phyloP scores from a whole-genome alignment of 148 eudicot genomes.

The Mesembryanthemum crystallinum region DNA sequence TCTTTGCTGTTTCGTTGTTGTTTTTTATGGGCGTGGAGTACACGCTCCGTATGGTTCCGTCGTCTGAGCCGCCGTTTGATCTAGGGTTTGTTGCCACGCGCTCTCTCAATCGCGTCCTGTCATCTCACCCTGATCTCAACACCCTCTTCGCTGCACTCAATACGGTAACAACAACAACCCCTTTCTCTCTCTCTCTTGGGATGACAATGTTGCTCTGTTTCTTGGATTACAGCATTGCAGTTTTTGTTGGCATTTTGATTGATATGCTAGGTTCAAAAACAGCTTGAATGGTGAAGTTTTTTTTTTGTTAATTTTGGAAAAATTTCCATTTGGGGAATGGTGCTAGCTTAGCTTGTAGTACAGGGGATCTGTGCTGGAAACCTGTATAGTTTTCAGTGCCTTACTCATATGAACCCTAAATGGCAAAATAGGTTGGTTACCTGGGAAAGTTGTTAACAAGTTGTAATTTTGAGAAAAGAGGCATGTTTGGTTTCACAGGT shows the following conservation, averaged over 20 bases:
- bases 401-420: too few species aligned
- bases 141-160: constrained; percentile 78
- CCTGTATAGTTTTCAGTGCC: too few species aligned
- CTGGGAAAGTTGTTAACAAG: too few species aligned
- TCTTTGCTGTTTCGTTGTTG: constrained; percentile 47
- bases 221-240: too few species aligned
- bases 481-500: too few species aligned
- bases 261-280: too few species aligned
- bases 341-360: too few species aligned
- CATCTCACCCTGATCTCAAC: constrained; percentile 51
- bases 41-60: constrained; percentile 79
- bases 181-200: background rate
- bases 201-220: background rate
- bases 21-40: constrained; percentile 92
- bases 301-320: background rate
- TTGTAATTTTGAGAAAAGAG: too few species aligned
- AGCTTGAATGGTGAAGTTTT: too few species aligned
- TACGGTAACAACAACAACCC: constrained; percentile 58
- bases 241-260: constrained; percentile 2
- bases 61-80: constrained; percentile 73
- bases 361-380: too few species aligned
- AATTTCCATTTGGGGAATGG: too few species aligned
- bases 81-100: constrained; percentile 64
- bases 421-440: too few species aligned
- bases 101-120: constrained; percentile 49